These are phyloP conservation scores for Fusarium sp. DNA, from an alignment of 2,329 filamentous ascomycete genomes.

Conservation along the genomic window DNA sequence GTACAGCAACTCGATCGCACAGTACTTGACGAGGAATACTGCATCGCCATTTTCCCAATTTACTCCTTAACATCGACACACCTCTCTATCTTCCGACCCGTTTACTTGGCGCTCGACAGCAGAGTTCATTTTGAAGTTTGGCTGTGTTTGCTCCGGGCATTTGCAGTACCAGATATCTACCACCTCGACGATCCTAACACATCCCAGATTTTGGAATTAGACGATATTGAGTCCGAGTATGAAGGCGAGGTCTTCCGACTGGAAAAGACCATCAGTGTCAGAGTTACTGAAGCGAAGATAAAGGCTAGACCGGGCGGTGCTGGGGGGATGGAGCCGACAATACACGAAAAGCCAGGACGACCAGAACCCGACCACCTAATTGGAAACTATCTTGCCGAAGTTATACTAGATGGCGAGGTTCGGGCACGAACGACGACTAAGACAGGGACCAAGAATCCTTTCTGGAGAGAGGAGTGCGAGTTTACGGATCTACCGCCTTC, in stretches of 20 bases:
- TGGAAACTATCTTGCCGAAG: conserved; percentile 83
- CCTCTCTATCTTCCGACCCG: conserved; percentile 83
- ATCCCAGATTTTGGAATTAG: conserved; percentile 59
- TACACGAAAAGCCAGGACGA: conserved; percentile 40
- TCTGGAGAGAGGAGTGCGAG: conserved; percentile 86
- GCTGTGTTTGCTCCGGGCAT: conserved; percentile 92
- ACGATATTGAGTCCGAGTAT: conserved; percentile 55
- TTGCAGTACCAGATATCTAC: conserved; percentile 92
- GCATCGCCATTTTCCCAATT: conserved; percentile 94
- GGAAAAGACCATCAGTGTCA: conserved; percentile 70
- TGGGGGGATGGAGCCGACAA: conserved; percentile 34
- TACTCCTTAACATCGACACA: conserved; percentile 82
- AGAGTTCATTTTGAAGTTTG: conserved; percentile 96
- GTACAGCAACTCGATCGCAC: conserved; percentile 92
- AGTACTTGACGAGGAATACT: conserved; percentile 92
- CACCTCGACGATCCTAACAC: conserved; percentile 65
- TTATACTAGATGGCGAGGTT: conserved; percentile 83
- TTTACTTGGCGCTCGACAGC: conserved; percentile 89
- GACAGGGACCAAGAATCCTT: conserved; percentile 77
- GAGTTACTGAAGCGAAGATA: conserved; percentile 73
- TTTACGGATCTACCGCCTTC: conserved; percentile 79
- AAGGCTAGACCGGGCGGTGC: conserved; percentile 53
- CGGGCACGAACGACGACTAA: conserved; percentile 81
- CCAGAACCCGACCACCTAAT: conserved; percentile 59
- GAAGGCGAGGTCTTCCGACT: conserved; percentile 68